Percentiles rank a stretch among this genome's conserved stretches.
phyloP scores from a whole-genome alignment of 73 alveolate genomes.

The Diophrys appendiculata region DNA sequence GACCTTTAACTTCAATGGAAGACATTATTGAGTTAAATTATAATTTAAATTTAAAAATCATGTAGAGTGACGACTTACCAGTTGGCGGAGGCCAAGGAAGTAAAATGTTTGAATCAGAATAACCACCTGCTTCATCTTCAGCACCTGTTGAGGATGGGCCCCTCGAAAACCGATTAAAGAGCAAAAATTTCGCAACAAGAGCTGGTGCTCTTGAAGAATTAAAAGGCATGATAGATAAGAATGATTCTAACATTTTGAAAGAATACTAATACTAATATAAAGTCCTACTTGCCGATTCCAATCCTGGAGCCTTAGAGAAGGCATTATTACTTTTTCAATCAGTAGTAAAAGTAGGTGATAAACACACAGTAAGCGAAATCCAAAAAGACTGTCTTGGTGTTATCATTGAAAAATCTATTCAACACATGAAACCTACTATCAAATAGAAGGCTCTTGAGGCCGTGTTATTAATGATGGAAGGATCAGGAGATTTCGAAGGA shows the following conservation, averaged over 20 bases:
- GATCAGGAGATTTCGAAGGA: constrained; percentile 57
- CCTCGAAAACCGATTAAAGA: constrained; percentile 52
- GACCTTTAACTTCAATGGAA: too few species aligned
- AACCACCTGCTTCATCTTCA: too few species aligned
- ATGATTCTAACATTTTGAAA: too few species aligned
- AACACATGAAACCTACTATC: constrained; percentile 68
- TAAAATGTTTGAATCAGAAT: too few species aligned
- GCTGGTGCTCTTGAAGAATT: constrained; percentile 68
- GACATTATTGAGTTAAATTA: too few species aligned
- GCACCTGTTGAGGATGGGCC: too few species aligned
- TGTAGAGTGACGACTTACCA: too few species aligned
- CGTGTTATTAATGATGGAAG: constrained; percentile 9
- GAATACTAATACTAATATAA: too few species aligned
- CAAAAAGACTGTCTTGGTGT: constrained; percentile 48
- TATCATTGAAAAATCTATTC: constrained; percentile 69
- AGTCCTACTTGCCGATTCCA: constrained; percentile 64
- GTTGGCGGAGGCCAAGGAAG: too few species aligned
- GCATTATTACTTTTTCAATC: constrained; percentile 57
- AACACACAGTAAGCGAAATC: constrained; percentile 23
- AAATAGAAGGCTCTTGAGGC: constrained; percentile 20
- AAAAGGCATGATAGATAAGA: too few species aligned
- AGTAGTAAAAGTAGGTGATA: constrained; percentile 39
- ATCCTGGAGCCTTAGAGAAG: constrained; percentile 76
- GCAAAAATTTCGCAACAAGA: constrained; percentile 49
- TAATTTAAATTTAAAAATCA: too few species aligned